Conservation (phyloP, 345 rosid genomes). For the Laguncularia racemosa region DNA sequence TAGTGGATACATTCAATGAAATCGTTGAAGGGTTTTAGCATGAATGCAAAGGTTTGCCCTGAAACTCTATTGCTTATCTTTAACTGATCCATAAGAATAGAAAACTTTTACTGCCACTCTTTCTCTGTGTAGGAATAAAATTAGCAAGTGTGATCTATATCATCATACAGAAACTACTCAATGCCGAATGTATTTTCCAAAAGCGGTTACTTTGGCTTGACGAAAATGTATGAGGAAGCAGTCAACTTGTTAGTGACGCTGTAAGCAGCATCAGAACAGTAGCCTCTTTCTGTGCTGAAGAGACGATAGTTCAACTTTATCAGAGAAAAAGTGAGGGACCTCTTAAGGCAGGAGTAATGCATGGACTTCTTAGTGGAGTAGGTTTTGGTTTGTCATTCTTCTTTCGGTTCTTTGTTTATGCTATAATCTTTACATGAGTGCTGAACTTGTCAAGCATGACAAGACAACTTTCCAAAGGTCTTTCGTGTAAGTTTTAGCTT, state of each 20-base stretch:
- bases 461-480: slow-evolving; percentile 51
- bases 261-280: slow-evolving; percentile 87
- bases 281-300: slow-evolving; percentile 85
- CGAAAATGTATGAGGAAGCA: slow-evolving; percentile 93
- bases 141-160: no score
- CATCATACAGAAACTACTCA: no score
- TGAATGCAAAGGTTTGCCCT: slow-evolving; percentile 63
- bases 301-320: slow-evolving; percentile 72
- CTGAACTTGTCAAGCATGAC: slow-evolving; percentile 47
- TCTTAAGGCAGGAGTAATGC: slow-evolving; percentile 57
- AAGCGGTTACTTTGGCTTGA: no score
- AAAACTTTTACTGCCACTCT: no score
- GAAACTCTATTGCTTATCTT: neutral
- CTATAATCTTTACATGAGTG: slow-evolving; percentile 72
- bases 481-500: slow-evolving; percentile 34
- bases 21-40: slow-evolving; percentile 72
- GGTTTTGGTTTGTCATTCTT: slow-evolving; percentile 63
- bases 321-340: slow-evolving; percentile 76
- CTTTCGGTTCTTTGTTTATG: slow-evolving; percentile 46
- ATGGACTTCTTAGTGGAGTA: slow-evolving; percentile 62
- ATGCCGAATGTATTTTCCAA: no score
- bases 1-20: slow-evolving; percentile 52
- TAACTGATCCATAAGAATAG: no score
- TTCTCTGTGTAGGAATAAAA: no score
- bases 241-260: slow-evolving; percentile 87